Evolutionary conservation across 179 eudicot species (phyloP).

Genomic region (Silene noctiflora): DNA sequence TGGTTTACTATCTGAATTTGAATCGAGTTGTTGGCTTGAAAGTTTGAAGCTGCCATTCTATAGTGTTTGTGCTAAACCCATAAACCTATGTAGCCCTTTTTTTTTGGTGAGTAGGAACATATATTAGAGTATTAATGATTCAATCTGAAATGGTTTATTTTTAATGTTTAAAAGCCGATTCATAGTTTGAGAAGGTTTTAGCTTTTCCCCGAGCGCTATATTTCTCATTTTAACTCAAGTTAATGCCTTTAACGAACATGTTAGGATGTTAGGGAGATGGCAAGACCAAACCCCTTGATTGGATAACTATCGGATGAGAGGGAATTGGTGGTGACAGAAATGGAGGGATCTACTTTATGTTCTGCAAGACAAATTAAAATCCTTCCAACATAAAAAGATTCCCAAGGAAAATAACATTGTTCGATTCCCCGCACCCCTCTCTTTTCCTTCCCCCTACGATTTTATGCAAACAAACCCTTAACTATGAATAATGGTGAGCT

Average conservation of each 20-base stretch:
- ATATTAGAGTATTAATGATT: too few species aligned
- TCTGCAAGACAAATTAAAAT: too few species aligned
- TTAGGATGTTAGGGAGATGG: not conserved
- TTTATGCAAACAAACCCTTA: too few species aligned
- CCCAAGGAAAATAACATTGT: not conserved
- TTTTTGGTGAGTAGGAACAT: too few species aligned
- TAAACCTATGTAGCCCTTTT: too few species aligned
- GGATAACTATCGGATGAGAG: not conserved
- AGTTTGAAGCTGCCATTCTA: slow-evolving; percentile 5
- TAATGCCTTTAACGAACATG: not conserved
- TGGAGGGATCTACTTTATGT: not conserved
- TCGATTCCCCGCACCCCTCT: too few species aligned
- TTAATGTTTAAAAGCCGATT: not conserved
- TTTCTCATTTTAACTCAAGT: not conserved
- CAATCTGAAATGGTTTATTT: not conserved
- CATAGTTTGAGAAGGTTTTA: not conserved
- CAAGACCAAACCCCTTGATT: not conserved
- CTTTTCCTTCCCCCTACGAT: too few species aligned
- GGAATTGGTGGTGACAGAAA: not conserved
- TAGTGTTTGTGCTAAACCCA: not conserved
- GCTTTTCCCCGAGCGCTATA: not conserved
- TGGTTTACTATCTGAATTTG: not conserved
- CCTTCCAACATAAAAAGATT: too few species aligned
- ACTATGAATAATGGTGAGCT: too few species aligned
- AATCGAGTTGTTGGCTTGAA: not conserved